Evolutionary conservation across 306 rosid species (phyloP), one percentile per base, ranked within the genome.

Genomic region (Glycyrrhiza uralensis): DNA sequence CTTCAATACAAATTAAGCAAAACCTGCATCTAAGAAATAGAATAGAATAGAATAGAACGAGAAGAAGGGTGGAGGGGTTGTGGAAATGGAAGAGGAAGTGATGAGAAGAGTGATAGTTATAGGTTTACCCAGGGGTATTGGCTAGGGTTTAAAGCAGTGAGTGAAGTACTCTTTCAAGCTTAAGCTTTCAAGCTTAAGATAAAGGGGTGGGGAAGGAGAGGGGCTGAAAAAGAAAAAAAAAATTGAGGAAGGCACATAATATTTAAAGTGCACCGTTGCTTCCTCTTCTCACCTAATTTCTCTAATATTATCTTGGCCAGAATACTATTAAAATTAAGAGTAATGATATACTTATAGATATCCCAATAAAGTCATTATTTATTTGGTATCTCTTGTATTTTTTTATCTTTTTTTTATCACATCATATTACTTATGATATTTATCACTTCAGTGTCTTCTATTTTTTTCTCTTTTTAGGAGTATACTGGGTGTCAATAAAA

Each of bases 221-320:
- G 54, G 74, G 72, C 60, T 81, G 81, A 85, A 45, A 66, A 87
- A 82, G 84, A 82, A 77, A 74, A 76, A 74, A 76, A 61, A 47
- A 36, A 61, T 60, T 60, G 18, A 58, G 75, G 68, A 71, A 69
- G 71, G 79, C 13, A 66, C 79, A 57, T 61, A 60, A 50, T 80
- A 83, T 84, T 76, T 84, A 71, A 80, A 74, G 47, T 19, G 32
- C 66, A 59, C 26, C 28, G 7, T 42, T 26, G 29, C 4, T 4
- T 26, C 4, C 29, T 26, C 29, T 26, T 26, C 29, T 4, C 4
- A 26, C 29, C n/a, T n/a, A 26, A 26, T 1, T 42, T 42, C 47
- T 12, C 47, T 38, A 30, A 0, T 30, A 30, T 12, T 10, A 38
- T 12, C 18, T 41, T 41, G 12, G 15, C 15, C 13, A 42, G 17